Evolutionary conservation across 2,329 filamentous ascomycete genomes (phyloP).

Genomic region (Aureobasidium sp.): DNA sequence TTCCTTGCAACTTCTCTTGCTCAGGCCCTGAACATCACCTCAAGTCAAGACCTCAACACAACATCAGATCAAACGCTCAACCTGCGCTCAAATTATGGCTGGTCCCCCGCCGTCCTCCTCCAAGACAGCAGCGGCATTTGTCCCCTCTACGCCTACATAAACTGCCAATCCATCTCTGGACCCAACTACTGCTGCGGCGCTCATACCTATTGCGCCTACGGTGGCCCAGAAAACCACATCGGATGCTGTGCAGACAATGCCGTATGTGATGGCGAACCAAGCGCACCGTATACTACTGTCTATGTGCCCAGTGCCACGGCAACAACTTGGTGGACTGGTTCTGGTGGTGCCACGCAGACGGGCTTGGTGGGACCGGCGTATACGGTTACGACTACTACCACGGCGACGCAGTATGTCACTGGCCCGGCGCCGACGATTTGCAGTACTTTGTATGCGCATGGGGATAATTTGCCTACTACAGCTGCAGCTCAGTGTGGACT

Average conservation of each 20-base stretch:
- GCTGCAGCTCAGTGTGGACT: conserved; percentile 7
- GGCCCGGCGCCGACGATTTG: background rate
- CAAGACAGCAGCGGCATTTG: conserved; percentile 1
- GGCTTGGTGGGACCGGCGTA: background rate
- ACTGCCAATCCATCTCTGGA: conserved; percentile 1
- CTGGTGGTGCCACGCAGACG: background rate
- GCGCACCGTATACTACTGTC: background rate
- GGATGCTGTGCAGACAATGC: conserved; percentile 4
- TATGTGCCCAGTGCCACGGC: background rate
- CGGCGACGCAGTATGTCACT: background rate
- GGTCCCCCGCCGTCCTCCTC: conserved; percentile 6
- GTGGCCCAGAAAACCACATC: conserved; percentile 2
- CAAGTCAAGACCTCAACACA: background rate
- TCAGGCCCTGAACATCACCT: background rate
- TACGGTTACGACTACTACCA: conserved; percentile 1
- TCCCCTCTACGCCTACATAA: conserved; percentile 8
- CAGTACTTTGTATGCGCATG: conserved; percentile 3
- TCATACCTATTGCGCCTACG: conserved; percentile 8
- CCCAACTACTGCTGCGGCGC: conserved; percentile 4
- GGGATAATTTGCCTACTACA: conserved; percentile 4
- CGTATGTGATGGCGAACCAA: background rate
- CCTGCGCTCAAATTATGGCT: background rate
- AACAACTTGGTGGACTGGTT: background rate
- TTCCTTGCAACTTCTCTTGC: background rate
- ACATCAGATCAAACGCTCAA: background rate